Evolutionary conservation across 345 rosid species (phyloP).

Genomic region (Odontarrhena argentea): DNA sequence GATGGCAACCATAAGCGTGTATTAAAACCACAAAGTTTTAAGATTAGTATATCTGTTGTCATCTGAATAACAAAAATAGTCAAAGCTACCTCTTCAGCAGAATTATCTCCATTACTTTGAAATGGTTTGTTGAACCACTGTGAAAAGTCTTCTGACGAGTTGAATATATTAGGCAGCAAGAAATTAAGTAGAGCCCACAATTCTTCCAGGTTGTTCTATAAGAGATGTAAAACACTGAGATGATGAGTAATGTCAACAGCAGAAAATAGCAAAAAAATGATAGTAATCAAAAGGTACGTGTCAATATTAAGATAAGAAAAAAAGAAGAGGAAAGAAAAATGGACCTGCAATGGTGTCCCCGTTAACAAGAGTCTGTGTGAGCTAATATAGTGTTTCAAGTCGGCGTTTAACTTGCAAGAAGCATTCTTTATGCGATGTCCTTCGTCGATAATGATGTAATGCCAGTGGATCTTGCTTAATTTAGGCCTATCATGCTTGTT

Average conservation of each 20-base stretch:
- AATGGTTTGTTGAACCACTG: constrained; percentile 98
- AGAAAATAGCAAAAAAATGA: constrained; percentile 13
- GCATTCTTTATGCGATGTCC: constrained; percentile 98
- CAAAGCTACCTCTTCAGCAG: constrained; percentile 71
- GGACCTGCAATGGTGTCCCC: constrained; percentile 90
- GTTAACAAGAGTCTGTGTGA: constrained; percentile 83
- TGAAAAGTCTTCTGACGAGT: constrained; percentile 92
- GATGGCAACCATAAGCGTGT: constrained; percentile 25
- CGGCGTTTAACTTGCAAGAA: constrained; percentile 95
- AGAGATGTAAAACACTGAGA: constrained; percentile 25
- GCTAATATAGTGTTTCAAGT: constrained; percentile 84
- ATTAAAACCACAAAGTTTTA: constrained; percentile 19
- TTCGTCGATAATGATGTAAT: constrained; percentile 90
- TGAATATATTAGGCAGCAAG: constrained; percentile 88
- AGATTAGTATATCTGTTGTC: constrained; percentile 4
- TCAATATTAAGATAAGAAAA: background rate
- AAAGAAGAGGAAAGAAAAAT: background rate
- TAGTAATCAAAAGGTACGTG: constrained; percentile 9
- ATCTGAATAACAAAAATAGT: constrained; percentile 28
- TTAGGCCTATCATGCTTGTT: constrained; percentile 97
- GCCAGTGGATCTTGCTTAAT: constrained; percentile 87
- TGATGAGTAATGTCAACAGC: constrained; percentile 18
- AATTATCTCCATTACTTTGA: constrained; percentile 82
- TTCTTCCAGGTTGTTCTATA: constrained; percentile 93
- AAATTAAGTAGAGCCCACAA: constrained; percentile 94